Evolutionary conservation across 2,329 filamentous ascomycete species (phyloP).

Genomic region (Trichoderma endophyticum): DNA sequence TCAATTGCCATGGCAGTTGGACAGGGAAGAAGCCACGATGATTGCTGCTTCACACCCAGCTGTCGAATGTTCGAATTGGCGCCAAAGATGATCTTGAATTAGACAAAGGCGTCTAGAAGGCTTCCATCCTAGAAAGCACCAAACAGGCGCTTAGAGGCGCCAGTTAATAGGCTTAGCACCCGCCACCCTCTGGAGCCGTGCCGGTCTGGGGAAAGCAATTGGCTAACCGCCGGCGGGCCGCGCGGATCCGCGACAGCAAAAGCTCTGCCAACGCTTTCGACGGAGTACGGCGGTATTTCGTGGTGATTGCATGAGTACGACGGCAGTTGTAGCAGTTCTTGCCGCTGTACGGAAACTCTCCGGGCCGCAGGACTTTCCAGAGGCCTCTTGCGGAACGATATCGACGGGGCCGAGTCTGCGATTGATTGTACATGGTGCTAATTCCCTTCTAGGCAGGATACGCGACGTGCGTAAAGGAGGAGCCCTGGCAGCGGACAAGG

Average conservation of each 20-base stretch:
- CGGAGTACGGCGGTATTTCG: not conserved
- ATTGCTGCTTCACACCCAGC: not conserved
- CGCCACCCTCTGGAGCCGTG: not conserved
- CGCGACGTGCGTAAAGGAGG: not conserved
- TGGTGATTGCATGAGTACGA: not conserved
- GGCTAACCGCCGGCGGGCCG: slow-evolving; percentile 1
- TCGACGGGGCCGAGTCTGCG: not conserved
- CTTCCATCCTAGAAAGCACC: not conserved
- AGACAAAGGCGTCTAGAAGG: not conserved
- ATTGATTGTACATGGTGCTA: slow-evolving; percentile 1
- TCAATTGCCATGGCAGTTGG: not conserved
- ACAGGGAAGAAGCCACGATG: not conserved
- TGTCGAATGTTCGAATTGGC: not conserved
- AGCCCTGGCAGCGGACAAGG: not conserved
- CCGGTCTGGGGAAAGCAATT: slow-evolving; percentile 1
- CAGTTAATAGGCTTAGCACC: not conserved
- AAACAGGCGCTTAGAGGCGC: not conserved
- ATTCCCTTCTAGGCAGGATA: not conserved
- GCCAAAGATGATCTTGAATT: not conserved
- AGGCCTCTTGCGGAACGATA: not conserved
- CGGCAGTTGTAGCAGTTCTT: not conserved
- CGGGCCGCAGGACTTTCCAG: not conserved
- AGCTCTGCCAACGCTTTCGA: not conserved
- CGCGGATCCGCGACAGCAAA: not conserved
- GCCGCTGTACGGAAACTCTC: not conserved